A percentile compares a stretch with the other conserved stretches of the same genome.
Conservation (phyloP, 2,329 filamentous ascomycete genomes). For the Scedosporium apiospermum region DNA sequence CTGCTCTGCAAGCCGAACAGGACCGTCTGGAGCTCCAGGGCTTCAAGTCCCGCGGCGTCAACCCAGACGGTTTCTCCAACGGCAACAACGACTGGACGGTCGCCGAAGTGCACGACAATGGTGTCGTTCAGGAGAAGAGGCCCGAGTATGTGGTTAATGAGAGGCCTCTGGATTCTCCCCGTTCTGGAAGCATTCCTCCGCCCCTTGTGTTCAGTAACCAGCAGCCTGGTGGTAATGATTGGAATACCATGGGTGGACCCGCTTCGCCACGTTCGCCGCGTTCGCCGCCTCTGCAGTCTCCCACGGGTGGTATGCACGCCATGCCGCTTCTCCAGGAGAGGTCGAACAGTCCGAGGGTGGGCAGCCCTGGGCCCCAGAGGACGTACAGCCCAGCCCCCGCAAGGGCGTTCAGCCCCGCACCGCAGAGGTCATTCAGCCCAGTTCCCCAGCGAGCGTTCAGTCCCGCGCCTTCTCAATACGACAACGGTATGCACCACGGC, state of each 20-base stretch:
- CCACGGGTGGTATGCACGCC: constrained; percentile 1
- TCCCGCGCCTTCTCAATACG: not conserved
- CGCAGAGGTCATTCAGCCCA: not conserved
- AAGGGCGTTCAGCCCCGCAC: not conserved
- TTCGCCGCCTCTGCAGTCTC: constrained; percentile 12
- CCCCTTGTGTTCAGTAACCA: not conserved
- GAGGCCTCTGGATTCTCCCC: not conserved
- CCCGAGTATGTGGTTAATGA: not conserved
- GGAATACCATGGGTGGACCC: constrained; percentile 14
- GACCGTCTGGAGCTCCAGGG: constrained; percentile 43
- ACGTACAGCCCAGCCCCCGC: not conserved
- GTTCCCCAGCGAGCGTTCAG: not conserved
- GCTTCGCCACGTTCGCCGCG: constrained; percentile 19
- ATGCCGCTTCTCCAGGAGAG: not conserved
- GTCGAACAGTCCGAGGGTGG: not conserved
- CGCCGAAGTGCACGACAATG: not conserved
- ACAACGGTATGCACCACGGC: not conserved
- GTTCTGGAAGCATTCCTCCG: no score
- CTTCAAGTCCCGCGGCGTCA: constrained; percentile 35
- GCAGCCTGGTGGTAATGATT: not conserved
- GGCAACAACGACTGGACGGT: not conserved
- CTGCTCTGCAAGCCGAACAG: constrained; percentile 31
- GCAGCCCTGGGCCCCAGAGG: not conserved
- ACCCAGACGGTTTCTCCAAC: constrained; percentile 33
- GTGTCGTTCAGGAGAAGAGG: not conserved